Evolutionary conservation across 495 filamentous ascomycete genomes (phyloP), one percentile per base, ranked within the genome.

Genomic region (Xylaria sp.): DNA sequence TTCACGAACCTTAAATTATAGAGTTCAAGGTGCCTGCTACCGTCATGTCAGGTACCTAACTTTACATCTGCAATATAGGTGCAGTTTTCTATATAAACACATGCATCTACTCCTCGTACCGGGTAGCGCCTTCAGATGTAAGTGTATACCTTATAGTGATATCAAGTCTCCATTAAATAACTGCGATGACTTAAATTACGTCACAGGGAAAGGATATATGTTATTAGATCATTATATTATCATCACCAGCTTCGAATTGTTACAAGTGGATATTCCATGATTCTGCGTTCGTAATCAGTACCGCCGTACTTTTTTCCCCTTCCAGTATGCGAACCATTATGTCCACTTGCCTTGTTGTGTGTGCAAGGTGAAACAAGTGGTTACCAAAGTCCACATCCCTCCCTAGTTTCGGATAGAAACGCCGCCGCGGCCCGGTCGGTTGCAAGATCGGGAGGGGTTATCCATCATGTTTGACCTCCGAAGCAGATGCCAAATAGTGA

Each of bases 171-270:
- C 44, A 55, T 17, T 15, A 31, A 31, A 50, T 6, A 26, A 29
- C 44, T n/a, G n/a, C n/a, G n/a, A n/a, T n/a, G n/a, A n/a, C 35
- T 26, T 31, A 24, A 26, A 41, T 43, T 41, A 11, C 59, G 59
- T 61, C 59, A 41, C n/a, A 35, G 37, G 15, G 48, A 19, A 64
- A 46, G 17, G 5, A 59, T 31, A 9, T 33, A 24, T 68, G 1
- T 14, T 68, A 55, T 63, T 63, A 69, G 68, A 55, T 70, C 46
- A 70, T 63, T 26, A n/a, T 52, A 19, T 61, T 69, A 63, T 63
- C 68, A 53, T 21, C 26, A n/a, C 29, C 7, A 26, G 7, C 14
- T 37, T 55, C 21, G 41, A 41, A 12, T 41, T 26, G 17, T 26
- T 17, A 61, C 44, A 55, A 33, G 40, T 31, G 7, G 26, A 61